Conservation (phyloP, 768 basidiomycete genomes). For the Suillus hirtellus region DNA sequence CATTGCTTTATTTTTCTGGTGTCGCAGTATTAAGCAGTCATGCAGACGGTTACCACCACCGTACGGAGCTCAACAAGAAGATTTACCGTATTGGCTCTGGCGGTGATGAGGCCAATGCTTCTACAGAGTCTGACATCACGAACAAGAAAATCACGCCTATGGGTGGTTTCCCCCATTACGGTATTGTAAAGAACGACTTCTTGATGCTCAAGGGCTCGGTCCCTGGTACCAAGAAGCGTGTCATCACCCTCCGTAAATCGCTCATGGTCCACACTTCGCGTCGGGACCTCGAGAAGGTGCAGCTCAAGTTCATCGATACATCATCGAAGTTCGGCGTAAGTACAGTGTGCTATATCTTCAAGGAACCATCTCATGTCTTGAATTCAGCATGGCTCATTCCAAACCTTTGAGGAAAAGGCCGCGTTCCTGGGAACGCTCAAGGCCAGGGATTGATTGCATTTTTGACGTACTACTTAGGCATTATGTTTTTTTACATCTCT, state of each 20-base stretch:
- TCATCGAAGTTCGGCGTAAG: constrained; percentile 95
- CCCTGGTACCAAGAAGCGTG: constrained; percentile 97
- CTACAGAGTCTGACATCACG: constrained; percentile 93
- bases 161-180: constrained; percentile 99
- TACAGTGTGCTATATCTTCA: constrained; percentile 18
- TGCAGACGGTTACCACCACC: constrained; percentile 93
- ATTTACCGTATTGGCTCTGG: constrained; percentile 92
- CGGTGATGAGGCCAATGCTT: constrained; percentile 76
- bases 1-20: constrained; percentile 2
- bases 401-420: constrained; percentile 94
- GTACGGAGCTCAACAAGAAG: constrained; percentile 98
- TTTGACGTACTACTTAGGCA: constrained; percentile 40
- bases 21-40: constrained; percentile 11
- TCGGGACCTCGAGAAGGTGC: constrained; percentile 95
- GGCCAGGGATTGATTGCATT: constrained; percentile 62
- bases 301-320: constrained; percentile 98
- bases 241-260: constrained; percentile 95
- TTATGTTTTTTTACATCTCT: constrained; percentile 36
- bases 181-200: constrained; percentile 98
- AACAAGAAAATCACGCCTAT: constrained; percentile 93
- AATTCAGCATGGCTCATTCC: constrained; percentile 89
- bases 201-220: constrained; percentile 95
- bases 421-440: constrained; percentile 94
- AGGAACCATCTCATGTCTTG: constrained; percentile 8
- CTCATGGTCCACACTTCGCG: constrained; percentile 96